phyloP scores from a whole-genome alignment of 2,329 filamentous ascomycete species.

The Neurospora crassa region DNA sequence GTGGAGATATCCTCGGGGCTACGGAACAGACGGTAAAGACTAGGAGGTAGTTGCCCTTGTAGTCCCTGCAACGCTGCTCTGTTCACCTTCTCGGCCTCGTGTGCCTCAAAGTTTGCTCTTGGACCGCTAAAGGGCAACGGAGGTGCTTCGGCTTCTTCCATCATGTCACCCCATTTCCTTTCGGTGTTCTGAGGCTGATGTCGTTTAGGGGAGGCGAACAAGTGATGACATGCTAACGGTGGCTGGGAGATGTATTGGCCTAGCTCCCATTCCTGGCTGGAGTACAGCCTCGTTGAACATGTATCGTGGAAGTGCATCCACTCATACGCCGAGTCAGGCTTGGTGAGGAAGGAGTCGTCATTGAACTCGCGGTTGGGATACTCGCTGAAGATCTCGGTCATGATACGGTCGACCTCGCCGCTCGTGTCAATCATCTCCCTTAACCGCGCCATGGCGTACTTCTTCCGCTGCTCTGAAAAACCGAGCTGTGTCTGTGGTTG shows the following conservation, averaged over 20 bases:
- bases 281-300: conserved; percentile 67
- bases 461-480: conserved; percentile 64
- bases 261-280: conserved; percentile 89
- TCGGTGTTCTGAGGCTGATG: conserved; percentile 32
- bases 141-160: conserved; percentile 41
- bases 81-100: conserved; percentile 73
- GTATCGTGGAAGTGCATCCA: conserved; percentile 92
- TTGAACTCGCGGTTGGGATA: conserved; percentile 87
- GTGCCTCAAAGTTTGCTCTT: conserved; percentile 70
- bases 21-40: conserved; percentile 67
- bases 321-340: conserved; percentile 80
- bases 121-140: conserved; percentile 71
- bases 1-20: conserved; percentile 67
- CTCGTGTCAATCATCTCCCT: conserved; percentile 70
- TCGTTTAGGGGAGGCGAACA: conserved; percentile 69
- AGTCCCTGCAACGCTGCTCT: conserved; percentile 63
- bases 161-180: conserved; percentile 34
- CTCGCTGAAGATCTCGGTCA: conserved; percentile 74
- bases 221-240: conserved; percentile 78
- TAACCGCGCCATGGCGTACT: conserved; percentile 60
- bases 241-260: conserved; percentile 79
- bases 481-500: conserved; percentile 53
- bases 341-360: conserved; percentile 83
- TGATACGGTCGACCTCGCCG: conserved; percentile 68
- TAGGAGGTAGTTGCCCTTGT: conserved; percentile 61